Evolutionary conservation across 2,329 filamentous ascomycete genomes (phyloP), one percentile per base, ranked within the genome.

Genomic region (Curvularia lunata): DNA sequence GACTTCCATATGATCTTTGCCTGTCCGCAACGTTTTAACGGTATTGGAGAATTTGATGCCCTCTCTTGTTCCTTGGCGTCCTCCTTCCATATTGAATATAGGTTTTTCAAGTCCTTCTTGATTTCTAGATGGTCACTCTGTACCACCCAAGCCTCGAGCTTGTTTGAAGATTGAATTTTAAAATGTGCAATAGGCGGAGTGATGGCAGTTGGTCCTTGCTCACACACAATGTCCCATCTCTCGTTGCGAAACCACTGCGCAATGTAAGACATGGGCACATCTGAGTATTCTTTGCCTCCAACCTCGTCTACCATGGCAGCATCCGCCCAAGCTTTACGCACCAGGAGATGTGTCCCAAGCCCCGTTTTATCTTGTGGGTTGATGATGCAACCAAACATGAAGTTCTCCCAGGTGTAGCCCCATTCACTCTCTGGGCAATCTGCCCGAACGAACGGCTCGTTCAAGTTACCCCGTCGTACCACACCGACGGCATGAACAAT

Each of bases 361-460:
- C 21, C 50, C 1, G 43, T 52, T 25, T 61, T 62, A 28, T 73
- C 64, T 42, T 70, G 68, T 1, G 74, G 72, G 27, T 76, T 73
- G 27, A 75, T 67, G 4, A 74, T 60, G 25, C 61, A 62, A 13
- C 74, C 73, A 38, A 77, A 75, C 62, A 74, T 70, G 59, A 72
- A 74, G 45, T 73, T 67, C 52, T 77, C 75, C 73, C 74, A 77
- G n/a, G 72, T 68, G 46, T 60, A 71, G 13, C 75, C 75, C 63
- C 67, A 71, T 47, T 77, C 75, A 2, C 62, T 59, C 5, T 64
- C 63, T 3, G 70, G 72, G 54, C 68, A 66, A 18, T 72, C 60
- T 12, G 56, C 51, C 10, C 58, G 53, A 23, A 74, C 65, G 40
- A 56, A 63, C 27, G 72, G 70, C 59, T 77, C 75, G 4, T 40